Conservation (phyloP, 2,329 filamentous ascomycete genomes). For the Xylaria digitata region DNA sequence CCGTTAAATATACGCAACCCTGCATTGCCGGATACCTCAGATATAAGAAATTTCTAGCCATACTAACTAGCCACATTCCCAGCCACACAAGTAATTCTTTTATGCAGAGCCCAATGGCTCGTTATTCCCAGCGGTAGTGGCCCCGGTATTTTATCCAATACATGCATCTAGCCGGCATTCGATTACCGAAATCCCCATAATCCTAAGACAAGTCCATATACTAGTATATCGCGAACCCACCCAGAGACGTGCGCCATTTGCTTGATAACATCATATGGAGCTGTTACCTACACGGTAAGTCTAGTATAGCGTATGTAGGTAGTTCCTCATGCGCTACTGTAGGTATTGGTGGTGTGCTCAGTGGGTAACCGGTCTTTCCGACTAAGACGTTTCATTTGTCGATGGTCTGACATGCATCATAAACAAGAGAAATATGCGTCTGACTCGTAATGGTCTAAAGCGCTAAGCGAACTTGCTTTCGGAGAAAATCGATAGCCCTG, state of each 20-base stretch:
- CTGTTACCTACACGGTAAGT: background rate
- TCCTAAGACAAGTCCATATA: background rate
- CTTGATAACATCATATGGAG: background rate
- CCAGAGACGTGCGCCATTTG: background rate
- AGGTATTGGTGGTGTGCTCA: background rate
- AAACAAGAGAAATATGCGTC: background rate
- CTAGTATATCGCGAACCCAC: constrained; percentile 2
- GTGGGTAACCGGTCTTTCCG: background rate
- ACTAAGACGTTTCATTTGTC: background rate
- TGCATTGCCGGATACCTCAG: too few species aligned
- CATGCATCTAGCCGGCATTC: background rate
- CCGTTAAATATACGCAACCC: too few species aligned
- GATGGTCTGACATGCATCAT: constrained; percentile 8
- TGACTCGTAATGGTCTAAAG: background rate
- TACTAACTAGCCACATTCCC: too few species aligned
- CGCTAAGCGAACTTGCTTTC: constrained; percentile 10
- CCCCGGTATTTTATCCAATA: too few species aligned
- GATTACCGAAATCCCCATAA: background rate
- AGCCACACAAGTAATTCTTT: too few species aligned
- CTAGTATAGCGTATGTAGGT: background rate
- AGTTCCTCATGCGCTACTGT: background rate
- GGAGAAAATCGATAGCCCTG: background rate
- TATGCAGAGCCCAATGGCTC: too few species aligned
- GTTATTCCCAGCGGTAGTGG: too few species aligned
- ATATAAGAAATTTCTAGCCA: too few species aligned